Evolutionary conservation across 352 stramenopile genomes (phyloP), one percentile per base, ranked within the genome.

Genomic region (Pythium folliculosum): DNA sequence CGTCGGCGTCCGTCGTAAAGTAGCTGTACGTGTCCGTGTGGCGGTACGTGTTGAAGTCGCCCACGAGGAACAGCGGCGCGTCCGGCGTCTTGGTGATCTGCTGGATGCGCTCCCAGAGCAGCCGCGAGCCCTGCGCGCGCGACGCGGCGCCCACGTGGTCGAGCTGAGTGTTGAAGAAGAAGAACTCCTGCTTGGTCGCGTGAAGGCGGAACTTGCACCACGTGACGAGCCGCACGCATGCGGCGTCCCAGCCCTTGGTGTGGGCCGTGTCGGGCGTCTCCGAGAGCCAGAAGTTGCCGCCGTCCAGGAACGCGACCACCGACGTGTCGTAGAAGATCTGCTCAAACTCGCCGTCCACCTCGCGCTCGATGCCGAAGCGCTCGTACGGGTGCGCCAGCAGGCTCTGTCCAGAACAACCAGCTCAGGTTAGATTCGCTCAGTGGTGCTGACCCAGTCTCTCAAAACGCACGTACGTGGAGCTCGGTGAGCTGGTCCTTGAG

Each of bases 21-120:
- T 90, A 95, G 65, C 72, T 79, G 77, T 95, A 95, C 35, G 81
- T 91, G 27, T 63, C 79, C 1, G 83, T 92, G 71, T 94, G 78
- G 32, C 88, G 88, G 60, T 93, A 94, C 54, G 84, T 93, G 63
- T 95, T 95, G 65, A 95, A 95, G 62, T 95, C 88, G 17, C 88
- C 88, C 43, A 93, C 76, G 9, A 94, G 65, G 63, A 95, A 92
- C 8, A 95, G 63, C 35, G 86, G 82, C n/a, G 80, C 67, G 25
- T 82, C 67, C 0, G 63, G 52, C 5, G 68, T 68, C 40, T 78
- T 75, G 8, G 83, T 80, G 43, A 73, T 63, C 37, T 64, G 30
- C 35, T 76, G 65, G 62, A 81, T 77, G 5, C 63, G 63, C 8
- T 70, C 30, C 75, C 71, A 78, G n/a, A 81, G 56, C 9, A 78